Base-by-base conservation (phyloP, 768 basidiomycete genomes). In the Exsudoporus frostii region DNA sequence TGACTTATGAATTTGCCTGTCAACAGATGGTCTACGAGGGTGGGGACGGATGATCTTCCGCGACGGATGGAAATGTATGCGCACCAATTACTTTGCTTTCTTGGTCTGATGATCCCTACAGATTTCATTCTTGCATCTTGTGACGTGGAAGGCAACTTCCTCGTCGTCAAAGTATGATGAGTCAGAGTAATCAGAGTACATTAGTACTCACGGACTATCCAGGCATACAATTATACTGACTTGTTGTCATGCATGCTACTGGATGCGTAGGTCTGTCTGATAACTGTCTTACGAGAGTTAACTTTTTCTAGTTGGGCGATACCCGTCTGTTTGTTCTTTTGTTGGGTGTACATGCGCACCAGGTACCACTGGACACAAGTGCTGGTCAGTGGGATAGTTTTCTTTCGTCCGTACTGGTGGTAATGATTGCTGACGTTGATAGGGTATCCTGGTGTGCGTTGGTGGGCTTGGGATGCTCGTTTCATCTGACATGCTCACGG, bases 241-340 rank as follows among this genome's bases (percentile, higher is more conserved):
- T 73, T 94, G 4, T 74, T 94, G 42, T 93, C 92, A 1, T 91
- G 89, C 69, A 92, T 92, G 89, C 80, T 94, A n/a, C 83, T 94
- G 43, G 90, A 93, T 63, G 90, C 91, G 82, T 90, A 66, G 55
- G 83, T 63, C 33, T 32, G 25, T 41, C 19, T 19, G n/a, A 20
- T n/a, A 5, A 19, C 5, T 49, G 13, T 37, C 19, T 24, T 38
- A n/a, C 19, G 37, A 30, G 20, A 27, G 30, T 37, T 57, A 22
- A 62, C 29, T n/a, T 19, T 27, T 32, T 54, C 9, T 45, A 89
- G 87, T 48, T 92, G 90, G 91, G 92, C 92, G 1, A 94, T 92
- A 62, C 92, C 92, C 24, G 81, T 89, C 13, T 93, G 92, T 68
- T 73, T 93, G 66, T 79, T 89, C 71, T 84, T 93, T 70, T 85